phyloP scores from a whole-genome alignment of 345 rosid genomes.

The Tarenaya hassleriana region DNA sequence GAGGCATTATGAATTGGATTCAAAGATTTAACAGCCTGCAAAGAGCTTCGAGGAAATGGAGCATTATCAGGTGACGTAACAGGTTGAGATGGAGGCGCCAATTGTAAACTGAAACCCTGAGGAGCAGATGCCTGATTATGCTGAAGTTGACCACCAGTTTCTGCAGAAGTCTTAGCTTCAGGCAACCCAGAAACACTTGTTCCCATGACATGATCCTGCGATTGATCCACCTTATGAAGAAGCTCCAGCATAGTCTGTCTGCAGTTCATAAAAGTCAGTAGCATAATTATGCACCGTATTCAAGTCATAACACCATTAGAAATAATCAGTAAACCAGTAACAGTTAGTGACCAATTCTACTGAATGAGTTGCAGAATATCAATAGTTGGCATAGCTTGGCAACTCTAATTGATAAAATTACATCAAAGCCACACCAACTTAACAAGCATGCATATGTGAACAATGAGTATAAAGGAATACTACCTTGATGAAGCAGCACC shows the following conservation, averaged over 20 bases:
- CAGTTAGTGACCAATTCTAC: too few relatives aligned
- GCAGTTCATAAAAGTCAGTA: slow-evolving; percentile 22
- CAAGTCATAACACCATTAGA: neutral
- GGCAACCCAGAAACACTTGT: slow-evolving; percentile 38
- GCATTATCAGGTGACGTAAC: slow-evolving; percentile 32
- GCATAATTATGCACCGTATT: slow-evolving; percentile 1
- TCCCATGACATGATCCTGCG: slow-evolving; percentile 41
- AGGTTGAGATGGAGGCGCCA: slow-evolving; percentile 77
- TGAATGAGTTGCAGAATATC: too few relatives aligned
- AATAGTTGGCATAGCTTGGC: too few relatives aligned
- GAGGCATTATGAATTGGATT: slow-evolving; percentile 30
- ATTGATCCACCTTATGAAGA: slow-evolving; percentile 77
- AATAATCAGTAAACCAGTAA: neutral
- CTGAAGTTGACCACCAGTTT: slow-evolving; percentile 46
- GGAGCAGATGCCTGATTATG: slow-evolving; percentile 50
- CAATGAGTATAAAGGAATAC: slow-evolving; percentile 15
- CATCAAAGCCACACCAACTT: neutral
- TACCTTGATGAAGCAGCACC: slow-evolving; percentile 53
- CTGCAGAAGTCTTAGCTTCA: slow-evolving; percentile 49
- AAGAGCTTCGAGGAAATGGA: slow-evolving; percentile 35
- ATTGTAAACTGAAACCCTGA: slow-evolving; percentile 73
- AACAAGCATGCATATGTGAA: neutral
- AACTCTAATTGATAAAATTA: neutral
- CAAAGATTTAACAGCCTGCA: slow-evolving; percentile 25
- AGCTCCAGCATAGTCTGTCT: slow-evolving; percentile 92